A percentile compares a stretch with the other conserved stretches of the same genome.
Conservation (phyloP, 345 rosid genomes). For the Citrus australasica region DNA sequence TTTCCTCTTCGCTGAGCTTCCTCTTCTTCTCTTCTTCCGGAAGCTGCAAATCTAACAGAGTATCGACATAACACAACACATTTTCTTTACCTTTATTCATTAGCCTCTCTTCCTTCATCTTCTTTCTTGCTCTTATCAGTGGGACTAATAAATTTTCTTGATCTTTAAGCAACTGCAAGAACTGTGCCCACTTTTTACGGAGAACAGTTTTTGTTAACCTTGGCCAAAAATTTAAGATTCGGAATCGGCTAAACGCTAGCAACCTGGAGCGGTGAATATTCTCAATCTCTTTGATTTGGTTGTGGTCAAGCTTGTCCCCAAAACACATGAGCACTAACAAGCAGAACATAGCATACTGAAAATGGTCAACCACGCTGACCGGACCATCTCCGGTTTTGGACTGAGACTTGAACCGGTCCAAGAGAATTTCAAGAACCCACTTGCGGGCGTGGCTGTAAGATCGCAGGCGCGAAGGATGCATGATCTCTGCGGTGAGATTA, state of each 20-base stretch:
- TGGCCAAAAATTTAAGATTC: constrained; percentile 3
- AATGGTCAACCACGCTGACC: background rate
- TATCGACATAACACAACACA: constrained; percentile 5
- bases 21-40: constrained; percentile 10
- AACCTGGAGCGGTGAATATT: background rate
- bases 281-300: background rate
- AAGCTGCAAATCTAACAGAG: constrained; percentile 1
- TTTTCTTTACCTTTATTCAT: background rate
- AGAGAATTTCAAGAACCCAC: constrained; percentile 20
- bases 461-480: constrained; percentile 2
- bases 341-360: constrained; percentile 11
- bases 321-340: constrained; percentile 12
- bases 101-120: background rate
- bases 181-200: background rate
- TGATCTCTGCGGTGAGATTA: background rate
- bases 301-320: constrained; percentile 3
- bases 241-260: background rate
- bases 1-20: background rate
- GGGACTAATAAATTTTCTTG: background rate
- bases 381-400: background rate
- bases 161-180: background rate
- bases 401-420: background rate
- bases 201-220: constrained; percentile 2
- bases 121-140: background rate
- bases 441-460: constrained; percentile 9